Conservation (phyloP, 768 basidiomycete species). For the Gloeophyllum trabeum region DNA sequence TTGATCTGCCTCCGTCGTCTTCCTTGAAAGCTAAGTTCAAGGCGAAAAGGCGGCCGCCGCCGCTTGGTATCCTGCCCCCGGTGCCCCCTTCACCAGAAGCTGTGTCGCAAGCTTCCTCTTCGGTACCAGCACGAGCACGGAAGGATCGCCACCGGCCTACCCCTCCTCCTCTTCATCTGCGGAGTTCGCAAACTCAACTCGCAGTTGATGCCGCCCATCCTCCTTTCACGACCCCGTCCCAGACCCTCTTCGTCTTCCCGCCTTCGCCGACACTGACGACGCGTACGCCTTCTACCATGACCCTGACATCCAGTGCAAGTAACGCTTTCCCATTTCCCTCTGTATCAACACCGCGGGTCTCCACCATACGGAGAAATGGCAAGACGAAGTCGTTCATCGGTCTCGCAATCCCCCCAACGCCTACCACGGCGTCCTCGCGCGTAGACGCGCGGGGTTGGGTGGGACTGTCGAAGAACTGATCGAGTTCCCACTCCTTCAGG, state of each 20-base stretch:
- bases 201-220: conserved; percentile 4
- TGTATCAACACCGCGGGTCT: conserved; percentile 55
- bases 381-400: conserved; percentile 69
- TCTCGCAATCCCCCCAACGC: conserved; percentile 52
- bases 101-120: conserved; percentile 26
- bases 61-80: conserved; percentile 51
- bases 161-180: conserved; percentile 47
- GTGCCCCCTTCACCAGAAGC: conserved; percentile 65
- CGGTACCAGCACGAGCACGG: conserved; percentile 28
- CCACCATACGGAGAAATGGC: conserved; percentile 55
- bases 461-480: no score
- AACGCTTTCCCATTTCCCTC: conserved; percentile 45
- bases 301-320: conserved; percentile 52
- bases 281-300: conserved; percentile 73
- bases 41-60: conserved; percentile 48
- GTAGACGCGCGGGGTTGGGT: conserved; percentile 81
- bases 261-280: conserved; percentile 54
- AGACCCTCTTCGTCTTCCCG: conserved; percentile 81
- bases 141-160: conserved; percentile 42
- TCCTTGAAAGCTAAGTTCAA: conserved; percentile 25
- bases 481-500: no score
- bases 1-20: conserved; percentile 25
- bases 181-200: conserved; percentile 11
- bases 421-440: conserved; percentile 74
- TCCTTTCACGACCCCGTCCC: conserved; percentile 46